phyloP scores from a whole-genome alignment of 2,329 filamentous ascomycete genomes.

The Cladosporium velox region DNA sequence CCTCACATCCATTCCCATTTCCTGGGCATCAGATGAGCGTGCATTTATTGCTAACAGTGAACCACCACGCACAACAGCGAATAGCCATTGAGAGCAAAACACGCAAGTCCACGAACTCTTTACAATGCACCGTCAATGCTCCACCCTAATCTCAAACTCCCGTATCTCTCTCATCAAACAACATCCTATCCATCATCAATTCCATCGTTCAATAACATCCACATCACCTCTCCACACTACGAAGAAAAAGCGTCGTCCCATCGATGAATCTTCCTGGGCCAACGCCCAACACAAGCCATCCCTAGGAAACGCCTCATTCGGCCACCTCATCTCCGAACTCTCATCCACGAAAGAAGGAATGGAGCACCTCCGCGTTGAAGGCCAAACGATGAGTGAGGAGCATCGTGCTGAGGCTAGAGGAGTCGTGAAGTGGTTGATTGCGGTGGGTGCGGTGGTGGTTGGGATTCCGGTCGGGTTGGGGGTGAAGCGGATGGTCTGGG shows the following conservation, averaged over 20 bases:
- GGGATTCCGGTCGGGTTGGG: conserved; percentile 19
- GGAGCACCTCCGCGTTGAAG: conserved; percentile 30
- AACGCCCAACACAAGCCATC: conserved; percentile 34
- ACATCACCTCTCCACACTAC: background rate
- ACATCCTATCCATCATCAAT: background rate
- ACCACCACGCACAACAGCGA: background rate
- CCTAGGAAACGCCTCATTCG: conserved; percentile 32
- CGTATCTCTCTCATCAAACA: background rate
- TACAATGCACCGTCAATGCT: background rate
- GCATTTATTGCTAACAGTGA: too few species aligned
- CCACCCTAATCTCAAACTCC: background rate
- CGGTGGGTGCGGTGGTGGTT: conserved; percentile 25
- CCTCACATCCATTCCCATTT: background rate
- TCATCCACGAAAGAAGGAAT: conserved; percentile 34
- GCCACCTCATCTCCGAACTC: conserved; percentile 34
- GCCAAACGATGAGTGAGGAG: conserved; percentile 33
- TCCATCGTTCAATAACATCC: background rate
- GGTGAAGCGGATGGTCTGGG: conserved; percentile 9
- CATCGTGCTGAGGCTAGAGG: conserved; percentile 28
- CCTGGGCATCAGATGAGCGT: too few species aligned
- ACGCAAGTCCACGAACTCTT: background rate
- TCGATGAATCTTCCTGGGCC: conserved; percentile 26
- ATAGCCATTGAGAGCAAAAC: background rate
- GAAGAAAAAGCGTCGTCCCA: conserved; percentile 3
- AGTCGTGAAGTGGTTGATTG: conserved; percentile 27